A percentile compares a stretch with the other conserved stretches of the same genome.
These are phyloP conservation scores for Naegleria fowleri DNA, from an alignment of 208 protist species.

Conservation along the genomic window DNA sequence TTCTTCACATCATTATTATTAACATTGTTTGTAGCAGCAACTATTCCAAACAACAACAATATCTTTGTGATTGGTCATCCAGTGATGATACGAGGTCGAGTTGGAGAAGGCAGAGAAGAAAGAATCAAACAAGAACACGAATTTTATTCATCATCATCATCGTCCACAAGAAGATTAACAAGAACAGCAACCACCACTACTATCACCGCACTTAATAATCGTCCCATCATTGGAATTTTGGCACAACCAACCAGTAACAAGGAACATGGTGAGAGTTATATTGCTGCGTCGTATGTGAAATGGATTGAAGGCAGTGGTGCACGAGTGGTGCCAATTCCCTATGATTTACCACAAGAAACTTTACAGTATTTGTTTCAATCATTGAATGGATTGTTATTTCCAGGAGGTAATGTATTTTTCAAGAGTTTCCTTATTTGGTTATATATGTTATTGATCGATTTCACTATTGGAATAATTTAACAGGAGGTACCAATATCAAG, in stretches of 20 bases:
- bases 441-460: background rate
- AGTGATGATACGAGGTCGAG: too few species aligned
- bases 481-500: background rate
- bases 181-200: too few species aligned
- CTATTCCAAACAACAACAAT: too few species aligned
- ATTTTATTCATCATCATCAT: too few species aligned
- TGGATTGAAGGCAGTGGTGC: slow-evolving; percentile 47
- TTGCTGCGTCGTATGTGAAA: slow-evolving; percentile 52
- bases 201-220: background rate
- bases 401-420: slow-evolving; percentile 25
- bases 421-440: too few species aligned
- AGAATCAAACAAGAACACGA: too few species aligned
- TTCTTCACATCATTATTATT: too few species aligned
- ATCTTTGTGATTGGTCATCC: too few species aligned
- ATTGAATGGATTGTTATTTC: slow-evolving; percentile 54
- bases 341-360: slow-evolving; percentile 32
- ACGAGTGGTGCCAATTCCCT: slow-evolving; percentile 47
- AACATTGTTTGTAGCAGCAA: too few species aligned
- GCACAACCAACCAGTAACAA: slow-evolving; percentile 31
- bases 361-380: slow-evolving; percentile 41
- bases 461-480: background rate
- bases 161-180: too few species aligned
- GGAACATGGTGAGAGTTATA: slow-evolving; percentile 31
- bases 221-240: slow-evolving; percentile 46
- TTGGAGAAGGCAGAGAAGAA: too few species aligned